Conservation (phyloP, 148 eudicot species). For the Selenicereus undatus region DNA sequence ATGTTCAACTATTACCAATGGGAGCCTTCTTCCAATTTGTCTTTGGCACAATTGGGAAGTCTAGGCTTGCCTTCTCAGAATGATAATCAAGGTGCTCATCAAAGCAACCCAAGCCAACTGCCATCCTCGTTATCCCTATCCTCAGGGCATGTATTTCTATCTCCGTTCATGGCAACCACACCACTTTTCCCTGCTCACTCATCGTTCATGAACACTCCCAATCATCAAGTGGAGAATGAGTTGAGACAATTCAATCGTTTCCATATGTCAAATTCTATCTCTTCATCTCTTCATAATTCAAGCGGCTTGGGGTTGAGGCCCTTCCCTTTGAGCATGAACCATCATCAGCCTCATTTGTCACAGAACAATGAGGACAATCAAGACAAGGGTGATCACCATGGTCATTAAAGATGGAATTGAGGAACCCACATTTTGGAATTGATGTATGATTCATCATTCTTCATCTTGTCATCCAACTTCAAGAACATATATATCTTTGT, state of each 20-base stretch:
- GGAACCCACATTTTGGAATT: background rate
- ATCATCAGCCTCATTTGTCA: constrained; percentile 18
- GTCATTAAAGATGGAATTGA: background rate
- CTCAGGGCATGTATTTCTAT: constrained; percentile 34
- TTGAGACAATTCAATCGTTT: constrained; percentile 36
- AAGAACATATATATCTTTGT: background rate
- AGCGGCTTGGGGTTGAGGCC: constrained; percentile 31
- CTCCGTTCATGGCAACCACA: constrained; percentile 35
- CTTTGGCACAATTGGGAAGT: constrained; percentile 49
- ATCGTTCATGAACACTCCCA: constrained; percentile 6
- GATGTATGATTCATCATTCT: background rate
- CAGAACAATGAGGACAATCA: constrained; percentile 13
- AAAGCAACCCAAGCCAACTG: constrained; percentile 17
- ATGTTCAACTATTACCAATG: constrained; percentile 32
- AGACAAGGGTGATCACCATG: constrained; percentile 9
- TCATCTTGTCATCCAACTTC: background rate
- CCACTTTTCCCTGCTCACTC: constrained; percentile 27
- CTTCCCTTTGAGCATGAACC: constrained; percentile 27
- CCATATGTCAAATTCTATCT: constrained; percentile 27
- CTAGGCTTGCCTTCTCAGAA: constrained; percentile 33
- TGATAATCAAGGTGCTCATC: constrained; percentile 11
- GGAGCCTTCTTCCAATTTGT: constrained; percentile 50
- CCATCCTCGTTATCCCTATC: constrained; percentile 29
- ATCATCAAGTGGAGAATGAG: constrained; percentile 31
- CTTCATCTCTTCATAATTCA: constrained; percentile 23